Evolutionary conservation across 495 filamentous ascomycete genomes (phyloP), one percentile per base, ranked within the genome.

Genomic region (Xanthoparmelia taractica): DNA sequence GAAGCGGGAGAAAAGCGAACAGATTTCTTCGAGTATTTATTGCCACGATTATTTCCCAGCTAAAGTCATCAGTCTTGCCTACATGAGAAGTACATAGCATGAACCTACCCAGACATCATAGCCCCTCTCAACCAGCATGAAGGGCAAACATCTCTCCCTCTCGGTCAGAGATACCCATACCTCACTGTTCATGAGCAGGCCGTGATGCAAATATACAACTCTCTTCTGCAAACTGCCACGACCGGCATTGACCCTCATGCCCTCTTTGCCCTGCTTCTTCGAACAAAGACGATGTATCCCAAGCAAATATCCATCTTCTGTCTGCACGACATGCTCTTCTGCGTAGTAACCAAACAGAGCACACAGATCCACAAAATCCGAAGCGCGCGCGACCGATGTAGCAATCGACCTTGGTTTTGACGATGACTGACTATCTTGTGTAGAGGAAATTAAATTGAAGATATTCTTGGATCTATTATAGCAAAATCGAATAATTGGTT

Each of bases 21-120:
- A 0, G 85, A 93, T 73, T 97, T 98, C 73, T 97, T 98, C 36
- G 91, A 94, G 73, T 98, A 98, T 70, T 98, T 98, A 78, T 98
- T 98, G 29, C 94, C 94, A 10, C 94, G 84, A 70, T 98, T 98
- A 68, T 98, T 98, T 23, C 94, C 94, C 60, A 97, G 77, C 87
- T 90, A 61, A 48, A 8, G 29, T 15, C n/a, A 55, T 68, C 40
- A 64, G 59, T 41, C 18, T 57, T 27, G 38, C 13, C 33, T 8
- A 13, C 17, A n/a, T 45, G 2, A 58, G 34, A 1, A 20, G 4
- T 41, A 25, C 4, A 34, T 11, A 27, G 27, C 31, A 20, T 38
- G 31, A 43, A 78, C 83, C 67, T 73, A 90, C 87, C 94, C 94
- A 98, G 66, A 97, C 92, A 80, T 98, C 94, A 68, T 94, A 97